These are phyloP conservation scores for Dalechampia spathulata DNA, from an alignment of 441 rosid species.

Conservation along the genomic window DNA sequence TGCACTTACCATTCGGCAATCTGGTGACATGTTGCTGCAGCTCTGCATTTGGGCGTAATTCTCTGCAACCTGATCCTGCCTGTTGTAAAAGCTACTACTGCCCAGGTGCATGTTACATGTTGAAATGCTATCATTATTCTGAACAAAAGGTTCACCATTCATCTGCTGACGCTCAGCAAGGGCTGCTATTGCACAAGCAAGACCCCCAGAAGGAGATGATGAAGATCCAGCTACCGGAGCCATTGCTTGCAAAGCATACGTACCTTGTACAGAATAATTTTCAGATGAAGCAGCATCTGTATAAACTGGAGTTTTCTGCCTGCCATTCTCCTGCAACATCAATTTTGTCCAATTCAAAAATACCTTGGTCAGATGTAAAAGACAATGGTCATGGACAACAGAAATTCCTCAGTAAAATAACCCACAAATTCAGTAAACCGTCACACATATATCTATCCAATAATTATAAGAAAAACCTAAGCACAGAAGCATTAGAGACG, in stretches of 20 bases:
- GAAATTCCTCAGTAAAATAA: too few relatives aligned
- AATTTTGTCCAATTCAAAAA: background rate
- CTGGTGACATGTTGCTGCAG: conserved; percentile 20
- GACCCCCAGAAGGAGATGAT: conserved; percentile 77
- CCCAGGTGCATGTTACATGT: conserved; percentile 27
- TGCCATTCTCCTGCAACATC: conserved; percentile 51
- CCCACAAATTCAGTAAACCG: too few relatives aligned
- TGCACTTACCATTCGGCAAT: conserved; percentile 21
- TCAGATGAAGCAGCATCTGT: conserved; percentile 39
- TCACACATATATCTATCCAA: too few relatives aligned
- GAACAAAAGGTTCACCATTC: conserved; percentile 46
- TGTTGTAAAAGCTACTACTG: conserved; percentile 29
- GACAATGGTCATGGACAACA: background rate
- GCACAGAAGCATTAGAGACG: too few relatives aligned
- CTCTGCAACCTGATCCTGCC: conserved; percentile 30
- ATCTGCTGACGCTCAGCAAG: conserved; percentile 87
- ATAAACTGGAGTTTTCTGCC: conserved; percentile 31
- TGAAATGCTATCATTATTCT: conserved; percentile 26
- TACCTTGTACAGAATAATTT: conserved; percentile 40
- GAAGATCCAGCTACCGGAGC: conserved; percentile 50
- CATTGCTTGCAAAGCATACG: conserved; percentile 29
- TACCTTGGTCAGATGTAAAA: background rate
- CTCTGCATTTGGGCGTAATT: conserved; percentile 27
- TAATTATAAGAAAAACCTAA: too few relatives aligned
- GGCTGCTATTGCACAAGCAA: conserved; percentile 81